These are phyloP conservation scores for Rhododendron mucronatum DNA, from an alignment of 148 eudicot genomes.

Conservation along the genomic window DNA sequence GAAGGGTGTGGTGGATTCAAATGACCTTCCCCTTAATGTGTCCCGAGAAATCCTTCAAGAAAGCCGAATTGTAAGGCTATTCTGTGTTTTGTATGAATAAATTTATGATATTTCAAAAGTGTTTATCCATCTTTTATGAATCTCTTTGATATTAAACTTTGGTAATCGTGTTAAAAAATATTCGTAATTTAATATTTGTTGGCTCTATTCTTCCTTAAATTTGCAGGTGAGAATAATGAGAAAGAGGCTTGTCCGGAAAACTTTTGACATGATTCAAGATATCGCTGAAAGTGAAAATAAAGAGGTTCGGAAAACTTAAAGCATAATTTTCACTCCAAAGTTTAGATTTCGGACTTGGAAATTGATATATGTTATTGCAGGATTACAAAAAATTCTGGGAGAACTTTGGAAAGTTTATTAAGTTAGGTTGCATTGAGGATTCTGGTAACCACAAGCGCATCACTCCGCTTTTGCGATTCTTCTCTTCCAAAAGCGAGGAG, in stretches of 20 bases:
- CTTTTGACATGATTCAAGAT: conserved; percentile 98
- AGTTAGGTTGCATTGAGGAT: conserved; percentile 95
- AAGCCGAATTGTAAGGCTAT: conserved; percentile 77
- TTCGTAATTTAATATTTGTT: not conserved
- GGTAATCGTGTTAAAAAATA: not conserved
- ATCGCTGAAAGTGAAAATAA: conserved; percentile 81
- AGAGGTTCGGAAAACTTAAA: conserved; percentile 48
- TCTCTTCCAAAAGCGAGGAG: conserved; percentile 85
- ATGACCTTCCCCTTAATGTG: conserved; percentile 97
- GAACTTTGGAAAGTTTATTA: conserved; percentile 91
- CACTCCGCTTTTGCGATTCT: conserved; percentile 75
- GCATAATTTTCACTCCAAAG: not conserved
- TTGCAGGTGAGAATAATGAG: conserved; percentile 93
- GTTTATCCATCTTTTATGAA: not conserved
- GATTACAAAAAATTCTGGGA: conserved; percentile 99
- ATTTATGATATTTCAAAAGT: not conserved
- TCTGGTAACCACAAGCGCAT: conserved; percentile 91
- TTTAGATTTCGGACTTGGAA: not conserved
- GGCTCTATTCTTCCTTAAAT: not conserved
- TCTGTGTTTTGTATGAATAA: not conserved
- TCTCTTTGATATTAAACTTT: not conserved
- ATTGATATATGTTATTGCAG: conserved; percentile 27
- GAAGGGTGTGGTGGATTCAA: conserved; percentile 96
- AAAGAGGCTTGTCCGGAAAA: conserved; percentile 88
- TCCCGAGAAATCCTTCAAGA: conserved; percentile 98